phyloP scores from a whole-genome alignment of 805 yeast species.

The Saccharomycopsis fodiens region DNA sequence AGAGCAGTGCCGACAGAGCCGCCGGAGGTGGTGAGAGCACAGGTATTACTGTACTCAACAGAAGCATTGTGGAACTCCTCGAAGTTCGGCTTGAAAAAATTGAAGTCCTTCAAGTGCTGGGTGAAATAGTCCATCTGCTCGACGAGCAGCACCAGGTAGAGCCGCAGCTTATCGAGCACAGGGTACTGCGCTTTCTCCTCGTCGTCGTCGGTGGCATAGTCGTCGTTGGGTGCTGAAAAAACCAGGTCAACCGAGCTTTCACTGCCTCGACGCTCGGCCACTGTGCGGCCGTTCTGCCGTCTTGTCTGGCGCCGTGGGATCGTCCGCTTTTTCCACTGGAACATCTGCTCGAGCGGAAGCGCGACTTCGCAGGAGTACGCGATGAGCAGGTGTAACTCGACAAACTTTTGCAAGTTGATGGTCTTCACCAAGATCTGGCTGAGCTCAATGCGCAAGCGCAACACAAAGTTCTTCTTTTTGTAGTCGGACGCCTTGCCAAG shows the following conservation, averaged over 20 bases:
- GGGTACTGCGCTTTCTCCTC: neutral
- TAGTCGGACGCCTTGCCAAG: conserved; percentile 85
- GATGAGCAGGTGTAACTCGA: conserved; percentile 47
- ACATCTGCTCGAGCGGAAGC: conserved; percentile 10
- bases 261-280: no score
- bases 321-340: neutral
- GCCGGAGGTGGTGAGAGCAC: neutral
- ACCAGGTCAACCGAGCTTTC: neutral
- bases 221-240: neutral
- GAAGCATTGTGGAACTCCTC: conserved; percentile 6
- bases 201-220: no score
- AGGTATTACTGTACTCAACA: neutral
- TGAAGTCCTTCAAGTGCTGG: neutral
- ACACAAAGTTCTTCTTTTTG: conserved; percentile 55
- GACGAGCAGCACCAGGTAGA: conserved; percentile 3
- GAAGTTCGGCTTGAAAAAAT: conserved; percentile 9
- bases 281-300: no score
- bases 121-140: conserved; percentile 13
- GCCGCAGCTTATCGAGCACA: neutral
- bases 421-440: conserved; percentile 74
- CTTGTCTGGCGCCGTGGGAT: conserved; percentile 8
- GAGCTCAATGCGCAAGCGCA: conserved; percentile 73
- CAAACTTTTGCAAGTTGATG: conserved; percentile 52
- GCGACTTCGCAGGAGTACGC: neutral
- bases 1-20: neutral